Evolutionary conservation across 2,329 filamentous ascomycete genomes (phyloP).

Genomic region (Monosporascus cannonballus): DNA sequence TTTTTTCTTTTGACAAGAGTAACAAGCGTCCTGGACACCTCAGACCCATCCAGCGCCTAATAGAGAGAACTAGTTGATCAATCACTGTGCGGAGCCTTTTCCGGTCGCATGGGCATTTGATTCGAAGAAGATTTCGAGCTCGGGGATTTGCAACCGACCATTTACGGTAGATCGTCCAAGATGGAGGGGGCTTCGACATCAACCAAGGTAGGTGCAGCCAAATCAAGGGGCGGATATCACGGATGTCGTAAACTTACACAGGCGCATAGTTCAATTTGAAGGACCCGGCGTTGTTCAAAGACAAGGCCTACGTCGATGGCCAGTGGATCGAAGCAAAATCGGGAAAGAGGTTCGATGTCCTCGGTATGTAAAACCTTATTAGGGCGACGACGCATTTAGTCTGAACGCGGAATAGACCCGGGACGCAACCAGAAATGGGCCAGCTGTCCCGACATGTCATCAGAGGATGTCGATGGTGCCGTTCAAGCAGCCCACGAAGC

Average conservation of each 20-base stretch:
- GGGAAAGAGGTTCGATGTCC: constrained; percentile 50
- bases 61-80: too few species aligned
- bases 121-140: too few species aligned
- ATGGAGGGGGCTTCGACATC: not conserved
- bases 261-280: constrained; percentile 36
- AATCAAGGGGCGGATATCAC: not conserved
- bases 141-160: too few species aligned
- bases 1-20: too few species aligned
- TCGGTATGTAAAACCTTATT: constrained; percentile 30
- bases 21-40: too few species aligned
- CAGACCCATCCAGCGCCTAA: too few species aligned
- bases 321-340: constrained; percentile 50
- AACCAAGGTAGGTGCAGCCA: not conserved
- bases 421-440: constrained; percentile 35
- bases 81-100: too few species aligned
- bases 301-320: constrained; percentile 47
- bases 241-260: not conserved
- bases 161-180: not conserved
- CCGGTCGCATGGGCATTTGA: too few species aligned
- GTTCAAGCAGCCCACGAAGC: constrained; percentile 54
- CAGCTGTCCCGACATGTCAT: constrained; percentile 36
- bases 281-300: constrained; percentile 46
- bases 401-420: constrained; percentile 31
- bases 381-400: not conserved
- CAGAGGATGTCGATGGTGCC: constrained; percentile 55